Conservation (phyloP, 257 asterid genomes). For the Scutellaria minor region DNA sequence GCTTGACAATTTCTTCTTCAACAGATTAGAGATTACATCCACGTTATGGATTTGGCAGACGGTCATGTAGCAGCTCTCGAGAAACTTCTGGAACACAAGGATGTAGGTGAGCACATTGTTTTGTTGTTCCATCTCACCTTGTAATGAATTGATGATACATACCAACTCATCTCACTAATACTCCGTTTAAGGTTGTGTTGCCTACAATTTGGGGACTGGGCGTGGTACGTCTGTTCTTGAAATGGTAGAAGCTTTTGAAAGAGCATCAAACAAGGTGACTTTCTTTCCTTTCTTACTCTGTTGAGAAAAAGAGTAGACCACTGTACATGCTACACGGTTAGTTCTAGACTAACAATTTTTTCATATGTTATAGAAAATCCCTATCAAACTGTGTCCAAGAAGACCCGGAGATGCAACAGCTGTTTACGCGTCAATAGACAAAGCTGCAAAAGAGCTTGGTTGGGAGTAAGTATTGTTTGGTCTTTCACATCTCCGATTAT, state of each 20-base stretch:
- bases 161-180: background rate
- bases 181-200: slow-evolving; percentile 69
- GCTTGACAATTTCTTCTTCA: slow-evolving; percentile 22
- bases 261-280: slow-evolving; percentile 79
- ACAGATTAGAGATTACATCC: slow-evolving; percentile 95
- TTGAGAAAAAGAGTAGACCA: background rate
- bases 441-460: slow-evolving; percentile 82
- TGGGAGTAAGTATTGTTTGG: slow-evolving; percentile 74
- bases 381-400: slow-evolving; percentile 79
- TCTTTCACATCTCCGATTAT: background rate
- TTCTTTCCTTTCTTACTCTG: slow-evolving; percentile 3
- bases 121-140: background rate
- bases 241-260: slow-evolving; percentile 88
- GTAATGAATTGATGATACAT: slow-evolving; percentile 1
- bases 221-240: slow-evolving; percentile 91
- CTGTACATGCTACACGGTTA: background rate
- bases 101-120: slow-evolving; percentile 51
- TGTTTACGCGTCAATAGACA: slow-evolving; percentile 87
- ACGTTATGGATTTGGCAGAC: slow-evolving; percentile 97
- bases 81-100: slow-evolving; percentile 66
- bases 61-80: slow-evolving; percentile 91
- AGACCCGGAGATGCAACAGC: slow-evolving; percentile 94
- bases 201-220: slow-evolving; percentile 94
- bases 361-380: slow-evolving; percentile 62
- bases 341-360: background rate